Conservation (phyloP, 345 rosid species). For the Salix suchowensis region DNA sequence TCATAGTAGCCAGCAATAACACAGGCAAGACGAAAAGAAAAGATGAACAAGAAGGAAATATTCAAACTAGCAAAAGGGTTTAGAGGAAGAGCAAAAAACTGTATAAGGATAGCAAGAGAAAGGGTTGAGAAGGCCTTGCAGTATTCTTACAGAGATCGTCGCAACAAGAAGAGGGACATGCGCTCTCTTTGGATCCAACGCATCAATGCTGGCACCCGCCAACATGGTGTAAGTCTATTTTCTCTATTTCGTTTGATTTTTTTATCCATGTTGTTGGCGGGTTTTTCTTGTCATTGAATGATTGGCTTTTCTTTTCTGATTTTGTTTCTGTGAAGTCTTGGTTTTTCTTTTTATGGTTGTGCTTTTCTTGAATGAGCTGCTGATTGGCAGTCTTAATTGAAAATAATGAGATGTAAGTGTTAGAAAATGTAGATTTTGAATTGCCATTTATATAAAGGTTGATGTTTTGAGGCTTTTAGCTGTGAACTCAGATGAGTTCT, state of each 20-base stretch:
- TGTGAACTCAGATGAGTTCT: neutral
- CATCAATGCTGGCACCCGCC: slow-evolving; percentile 85
- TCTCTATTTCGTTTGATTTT: neutral
- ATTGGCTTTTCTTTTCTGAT: neutral
- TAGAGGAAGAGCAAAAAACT: slow-evolving; percentile 91
- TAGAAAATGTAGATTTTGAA: neutral
- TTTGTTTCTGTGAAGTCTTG: neutral
- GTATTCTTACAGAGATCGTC: slow-evolving; percentile 88
- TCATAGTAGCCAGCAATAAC: neutral
- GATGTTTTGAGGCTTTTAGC: neutral
- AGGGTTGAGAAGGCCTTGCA: slow-evolving; percentile 96
- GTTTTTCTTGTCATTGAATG: neutral
- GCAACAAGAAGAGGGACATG: slow-evolving; percentile 97
- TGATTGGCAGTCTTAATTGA: neutral
- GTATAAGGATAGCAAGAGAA: slow-evolving; percentile 85
- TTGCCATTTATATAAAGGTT: neutral
- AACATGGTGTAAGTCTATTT: slow-evolving; percentile 57
- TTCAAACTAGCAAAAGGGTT: slow-evolving; percentile 87
- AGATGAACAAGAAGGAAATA: slow-evolving; percentile 82
- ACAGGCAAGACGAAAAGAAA: neutral
- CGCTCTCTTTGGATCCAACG: slow-evolving; percentile 95
- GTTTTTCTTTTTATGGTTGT: neutral
- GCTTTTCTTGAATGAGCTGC: neutral
- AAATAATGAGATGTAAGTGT: neutral
- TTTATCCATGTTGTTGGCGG: neutral